Base-by-base conservation (phyloP, 1,284 basidiomycete species). In the Puccinia horiana region DNA sequence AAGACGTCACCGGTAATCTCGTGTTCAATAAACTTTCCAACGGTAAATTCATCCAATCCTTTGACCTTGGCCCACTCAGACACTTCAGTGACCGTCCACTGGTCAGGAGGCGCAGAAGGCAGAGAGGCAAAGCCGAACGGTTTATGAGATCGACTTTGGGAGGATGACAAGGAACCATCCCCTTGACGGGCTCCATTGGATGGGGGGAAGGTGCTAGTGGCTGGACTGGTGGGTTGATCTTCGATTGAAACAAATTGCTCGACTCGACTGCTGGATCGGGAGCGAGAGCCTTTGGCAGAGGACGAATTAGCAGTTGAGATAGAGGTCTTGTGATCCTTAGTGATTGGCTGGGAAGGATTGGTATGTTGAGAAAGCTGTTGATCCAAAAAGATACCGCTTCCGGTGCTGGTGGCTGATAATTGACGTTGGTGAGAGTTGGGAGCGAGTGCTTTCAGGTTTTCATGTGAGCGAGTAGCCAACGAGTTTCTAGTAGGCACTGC, bases 1-100 rank as follows among this genome's bases (percentile, higher is more conserved):
- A 99, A 90, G 32, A 98, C 93, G 85, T 99, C 97, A 20, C 97
- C 96, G 0, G 95, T 94, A 83, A 99, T 99, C 87, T 99, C 96
- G 90, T 99, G 96, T 88, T 97, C 95, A 93, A 86, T 91, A 85
- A 99, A 98, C 87, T 94, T 96, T 84, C 91, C 90, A 83, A 92
- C 92, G 0, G 95, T 92, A 69, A 90, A 89, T 78, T 92, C 90
- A 84, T 96, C 95, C 84, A 98, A 97, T 5, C 93, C 93, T 88
- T 93, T 94, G 73, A 88, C 88, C 85, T 90, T 91, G 26, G 95
- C 89, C 96, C 96, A 99, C 0, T 93, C 92, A 1, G 96, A 89
- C 11, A 99, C 97, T 44, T 98, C 92, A 0, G 94, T 92, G 0
- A 98, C 91, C 0, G 88, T 90, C 96, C 96, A 99, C 79, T 93